Evolutionary conservation across 2,329 filamentous ascomycete species (phyloP), one percentile per base, ranked within the genome.

Genomic region (Zopfia rhizophila): DNA sequence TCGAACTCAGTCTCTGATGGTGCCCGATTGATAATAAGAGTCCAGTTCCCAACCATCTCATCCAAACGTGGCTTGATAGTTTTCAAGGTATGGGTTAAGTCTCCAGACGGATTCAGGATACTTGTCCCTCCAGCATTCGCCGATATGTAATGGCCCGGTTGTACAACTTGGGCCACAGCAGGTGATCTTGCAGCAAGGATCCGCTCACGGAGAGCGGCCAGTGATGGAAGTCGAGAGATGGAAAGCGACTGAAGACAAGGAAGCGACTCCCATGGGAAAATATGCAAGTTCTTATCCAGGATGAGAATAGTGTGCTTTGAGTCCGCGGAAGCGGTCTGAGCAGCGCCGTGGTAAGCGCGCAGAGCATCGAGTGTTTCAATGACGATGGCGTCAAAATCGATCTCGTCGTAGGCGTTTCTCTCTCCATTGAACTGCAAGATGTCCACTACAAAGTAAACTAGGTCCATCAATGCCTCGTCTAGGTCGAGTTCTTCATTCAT

Each of bases 341-440:
- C 68, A 17, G 70, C 72, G 42, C 80, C 79, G 61, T 96, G 87
- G 65, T 97, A 97, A 1, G 84, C 82, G 37, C 86, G 84, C 18
- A 99, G 76, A 2, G 91, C 90, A 72, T 97, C 93, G 27, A 91
- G 82, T 0, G 90, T 90, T 60, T 96, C 91, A 27, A 97, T 81
- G 4, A 92, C 85, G 84, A 99, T 95, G 33, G 81, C 76, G 58
- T 99, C 94, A 65, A 97, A 96, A 70, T 97, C 93, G 53, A 99
- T 90, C 74, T 99, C 94, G 60, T 99, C 94, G 72, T 97, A 97
- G 0, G 95, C 94, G 66, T 97, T 99, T 35, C 86, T 84, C 73
- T 99, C 95, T 12, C 94, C 94, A 59, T 96, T 90, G 71, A 99
- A 97, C 68, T 97, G 94, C 3, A 99, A 79, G 38, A 97, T 92